phyloP scores from a whole-genome alignment of 805 yeast species.

The Kluyveromyces nonfermentans region DNA sequence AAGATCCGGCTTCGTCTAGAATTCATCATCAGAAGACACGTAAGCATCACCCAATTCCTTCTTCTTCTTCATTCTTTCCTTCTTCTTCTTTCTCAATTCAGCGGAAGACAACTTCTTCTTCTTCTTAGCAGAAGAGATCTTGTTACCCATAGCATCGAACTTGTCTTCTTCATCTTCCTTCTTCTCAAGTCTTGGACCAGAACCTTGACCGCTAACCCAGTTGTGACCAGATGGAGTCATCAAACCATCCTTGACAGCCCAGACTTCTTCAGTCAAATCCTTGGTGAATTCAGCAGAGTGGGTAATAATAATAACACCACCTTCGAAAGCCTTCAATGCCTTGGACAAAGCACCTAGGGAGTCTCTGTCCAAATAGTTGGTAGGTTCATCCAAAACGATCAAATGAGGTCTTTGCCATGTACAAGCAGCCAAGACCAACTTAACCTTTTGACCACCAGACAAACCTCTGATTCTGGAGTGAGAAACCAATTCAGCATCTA shows the following conservation, averaged over 20 bases:
- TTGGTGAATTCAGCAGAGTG: conserved; percentile 99
- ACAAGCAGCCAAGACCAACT: conserved; percentile 99
- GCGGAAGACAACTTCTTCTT: conserved; percentile 97
- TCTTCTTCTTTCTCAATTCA: conserved; percentile 99
- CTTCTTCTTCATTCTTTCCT: conserved; percentile 99
- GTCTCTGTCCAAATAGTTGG: conserved; percentile 98
- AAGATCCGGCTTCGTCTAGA: conserved; percentile 33
- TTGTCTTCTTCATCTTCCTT: conserved; percentile 95
- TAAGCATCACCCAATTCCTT: conserved; percentile 99
- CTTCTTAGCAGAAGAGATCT: conserved; percentile 93
- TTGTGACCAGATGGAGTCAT: conserved; percentile 99
- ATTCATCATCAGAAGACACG: conserved; percentile 92
- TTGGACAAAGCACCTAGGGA: conserved; percentile 98
- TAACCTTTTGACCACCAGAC: conserved; percentile 99
- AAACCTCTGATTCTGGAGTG: conserved; percentile 99
- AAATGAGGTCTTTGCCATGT: conserved; percentile 99
- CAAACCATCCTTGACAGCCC: conserved; percentile 97
- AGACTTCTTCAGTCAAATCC: conserved; percentile 98
- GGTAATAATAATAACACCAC: conserved; percentile 99
- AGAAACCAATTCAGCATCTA: conserved; percentile 97
- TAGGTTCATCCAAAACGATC: conserved; percentile 99
- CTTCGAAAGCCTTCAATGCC: conserved; percentile 97
- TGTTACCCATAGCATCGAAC: conserved; percentile 99
- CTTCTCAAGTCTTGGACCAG: conserved; percentile 99
- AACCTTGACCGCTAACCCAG: conserved; percentile 99